phyloP scores from a whole-genome alignment of 192 early-diverging fungal genomes.

The Phycomyces blakesleeanus region DNA sequence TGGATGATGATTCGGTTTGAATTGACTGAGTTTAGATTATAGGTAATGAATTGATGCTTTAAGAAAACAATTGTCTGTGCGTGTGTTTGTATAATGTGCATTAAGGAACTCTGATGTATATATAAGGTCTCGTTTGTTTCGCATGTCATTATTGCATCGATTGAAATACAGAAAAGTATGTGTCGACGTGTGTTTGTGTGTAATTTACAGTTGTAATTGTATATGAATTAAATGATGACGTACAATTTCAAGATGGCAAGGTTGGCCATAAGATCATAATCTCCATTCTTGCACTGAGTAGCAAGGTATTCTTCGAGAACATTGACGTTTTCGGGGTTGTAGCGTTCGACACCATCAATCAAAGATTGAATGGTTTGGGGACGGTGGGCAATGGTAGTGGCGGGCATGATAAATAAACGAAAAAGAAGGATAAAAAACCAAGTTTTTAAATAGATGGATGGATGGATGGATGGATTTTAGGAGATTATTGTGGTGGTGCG shows the following conservation, averaged over 20 bases:
- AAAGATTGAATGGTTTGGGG: conserved; percentile 74
- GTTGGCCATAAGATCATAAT: conserved; percentile 88
- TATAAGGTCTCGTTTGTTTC: too few relatives aligned
- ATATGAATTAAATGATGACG: conserved; percentile 24
- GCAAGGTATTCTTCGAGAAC: conserved; percentile 81
- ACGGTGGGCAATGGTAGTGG: conserved; percentile 33
- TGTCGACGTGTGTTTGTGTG: too few relatives aligned
- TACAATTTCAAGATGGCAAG: conserved; percentile 88
- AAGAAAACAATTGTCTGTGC: too few relatives aligned
- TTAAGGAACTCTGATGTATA: too few relatives aligned
- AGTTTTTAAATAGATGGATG: conserved; percentile 1
- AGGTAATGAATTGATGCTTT: neutral
- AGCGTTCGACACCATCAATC: conserved; percentile 79
- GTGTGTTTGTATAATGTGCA: too few relatives aligned
- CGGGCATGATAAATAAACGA: conserved; percentile 3
- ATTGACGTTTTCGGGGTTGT: conserved; percentile 87
- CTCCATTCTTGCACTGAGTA: conserved; percentile 72
- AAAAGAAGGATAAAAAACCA: too few relatives aligned
- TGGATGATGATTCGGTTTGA: too few relatives aligned
- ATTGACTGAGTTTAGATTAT: neutral
- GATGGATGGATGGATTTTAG: too few relatives aligned
- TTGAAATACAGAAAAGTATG: too few relatives aligned
- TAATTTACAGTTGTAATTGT: too few relatives aligned
- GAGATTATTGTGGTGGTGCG: too few relatives aligned
- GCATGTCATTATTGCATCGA: too few relatives aligned